Evolutionary conservation across 1,284 basidiomycete species (phyloP).

Genomic region (Termitomyces sp.): DNA sequence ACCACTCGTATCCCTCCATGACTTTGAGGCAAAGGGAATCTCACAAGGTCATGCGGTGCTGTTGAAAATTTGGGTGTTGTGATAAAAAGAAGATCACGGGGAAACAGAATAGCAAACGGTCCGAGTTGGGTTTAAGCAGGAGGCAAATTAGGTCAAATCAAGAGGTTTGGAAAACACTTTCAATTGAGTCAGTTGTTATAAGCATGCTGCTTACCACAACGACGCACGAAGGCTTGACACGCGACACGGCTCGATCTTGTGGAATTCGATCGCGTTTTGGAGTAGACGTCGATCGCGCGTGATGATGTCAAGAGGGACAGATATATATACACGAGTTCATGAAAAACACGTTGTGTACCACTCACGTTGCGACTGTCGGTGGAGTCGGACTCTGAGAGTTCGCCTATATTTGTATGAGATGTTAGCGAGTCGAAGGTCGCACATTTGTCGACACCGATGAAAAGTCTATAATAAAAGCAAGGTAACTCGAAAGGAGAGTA

Average conservation of each 20-base stretch:
- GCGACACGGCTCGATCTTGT: too few relatives aligned
- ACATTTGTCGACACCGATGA: background rate
- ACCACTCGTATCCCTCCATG: constrained; percentile 13
- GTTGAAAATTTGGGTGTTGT: constrained; percentile 18
- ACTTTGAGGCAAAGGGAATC: constrained; percentile 12
- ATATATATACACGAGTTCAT: too few relatives aligned
- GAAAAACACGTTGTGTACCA: too few relatives aligned
- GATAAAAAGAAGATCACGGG: constrained; percentile 14
- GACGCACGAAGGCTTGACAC: too few relatives aligned
- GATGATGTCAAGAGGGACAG: too few relatives aligned
- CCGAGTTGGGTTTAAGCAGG: constrained; percentile 12
- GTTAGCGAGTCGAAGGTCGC: constrained; percentile 1
- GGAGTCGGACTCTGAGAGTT: too few relatives aligned
- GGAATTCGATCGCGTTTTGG: too few relatives aligned
- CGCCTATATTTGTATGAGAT: too few relatives aligned
- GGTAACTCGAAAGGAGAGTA: background rate
- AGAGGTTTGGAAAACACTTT: constrained; percentile 12
- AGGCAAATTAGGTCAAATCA: constrained; percentile 14
- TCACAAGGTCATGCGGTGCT: constrained; percentile 17
- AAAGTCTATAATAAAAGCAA: background rate
- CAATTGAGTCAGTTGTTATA: constrained; percentile 10
- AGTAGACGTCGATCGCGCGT: too few relatives aligned
- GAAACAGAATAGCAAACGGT: constrained; percentile 21
- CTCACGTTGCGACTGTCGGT: too few relatives aligned
- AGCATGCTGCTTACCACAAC: too few relatives aligned